Percentiles rank a stretch among this genome's conserved stretches.
Evolutionary conservation across 345 rosid genomes (phyloP).

Genomic region (Mangifera indica): DNA sequence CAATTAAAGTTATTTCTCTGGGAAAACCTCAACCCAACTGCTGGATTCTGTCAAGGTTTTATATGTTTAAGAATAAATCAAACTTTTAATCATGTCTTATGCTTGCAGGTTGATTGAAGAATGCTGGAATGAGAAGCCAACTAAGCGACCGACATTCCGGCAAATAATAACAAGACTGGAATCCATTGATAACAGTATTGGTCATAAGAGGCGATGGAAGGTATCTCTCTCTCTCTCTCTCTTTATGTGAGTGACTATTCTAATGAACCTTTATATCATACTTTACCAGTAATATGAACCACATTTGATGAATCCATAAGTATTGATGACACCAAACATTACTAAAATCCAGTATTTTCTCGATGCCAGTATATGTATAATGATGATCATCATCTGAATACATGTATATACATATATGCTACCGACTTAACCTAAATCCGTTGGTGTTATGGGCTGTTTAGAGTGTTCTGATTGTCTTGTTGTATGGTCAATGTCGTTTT

Average conservation of each 20-base stretch:
- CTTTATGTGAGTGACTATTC: neutral
- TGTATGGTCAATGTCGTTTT: neutral
- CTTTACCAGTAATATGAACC: neutral
- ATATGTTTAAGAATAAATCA: too few relatives aligned
- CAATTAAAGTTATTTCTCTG: neutral
- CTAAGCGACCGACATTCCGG: slow-evolving; percentile 77
- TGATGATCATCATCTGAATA: neutral
- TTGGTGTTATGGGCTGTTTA: neutral
- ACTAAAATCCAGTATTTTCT: neutral
- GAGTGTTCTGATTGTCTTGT: neutral
- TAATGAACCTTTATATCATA: neutral
- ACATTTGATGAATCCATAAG: neutral
- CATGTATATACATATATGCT: too few relatives aligned
- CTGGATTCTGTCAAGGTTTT: too few relatives aligned
- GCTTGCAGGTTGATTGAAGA: slow-evolving; percentile 76
- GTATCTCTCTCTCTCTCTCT: slow-evolving; percentile 28
- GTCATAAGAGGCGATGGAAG: slow-evolving; percentile 83
- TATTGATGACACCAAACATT: neutral
- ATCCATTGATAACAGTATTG: slow-evolving; percentile 43
- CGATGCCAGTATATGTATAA: too few relatives aligned
- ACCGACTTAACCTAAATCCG: too few relatives aligned
- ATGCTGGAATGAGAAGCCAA: slow-evolving; percentile 83
- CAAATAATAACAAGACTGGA: slow-evolving; percentile 66
- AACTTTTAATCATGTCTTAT: too few relatives aligned
- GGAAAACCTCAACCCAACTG: too few relatives aligned